phyloP scores from a whole-genome alignment of 148 eudicot genomes.

The Hydrangea macrophylla region DNA sequence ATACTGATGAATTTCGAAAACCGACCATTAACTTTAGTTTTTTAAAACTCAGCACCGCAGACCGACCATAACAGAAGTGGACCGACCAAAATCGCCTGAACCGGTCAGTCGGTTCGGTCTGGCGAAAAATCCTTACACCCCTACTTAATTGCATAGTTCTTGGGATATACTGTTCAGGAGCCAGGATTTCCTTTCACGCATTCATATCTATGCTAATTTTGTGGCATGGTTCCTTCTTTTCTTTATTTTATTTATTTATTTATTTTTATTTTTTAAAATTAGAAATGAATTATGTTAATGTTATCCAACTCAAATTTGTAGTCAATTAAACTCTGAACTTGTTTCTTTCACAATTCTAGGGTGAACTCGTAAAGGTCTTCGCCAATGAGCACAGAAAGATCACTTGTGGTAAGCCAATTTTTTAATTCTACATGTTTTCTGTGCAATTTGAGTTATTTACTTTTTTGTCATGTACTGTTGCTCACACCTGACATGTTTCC shows the following conservation, averaged over 20 bases:
- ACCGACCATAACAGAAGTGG: too few species aligned
- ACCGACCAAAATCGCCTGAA: too few species aligned
- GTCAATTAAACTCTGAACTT: not conserved
- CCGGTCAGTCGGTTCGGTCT: too few species aligned
- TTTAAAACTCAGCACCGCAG: too few species aligned
- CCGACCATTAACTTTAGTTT: too few species aligned
- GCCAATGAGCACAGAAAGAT: constrained; percentile 87
- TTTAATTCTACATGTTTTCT: constrained; percentile 7
- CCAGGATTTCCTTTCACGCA: not conserved
- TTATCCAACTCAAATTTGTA: not conserved
- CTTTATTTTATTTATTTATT: too few species aligned
- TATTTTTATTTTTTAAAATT: not conserved
- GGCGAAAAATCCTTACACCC: too few species aligned
- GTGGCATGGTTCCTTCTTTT: too few species aligned
- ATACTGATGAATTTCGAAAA: too few species aligned
- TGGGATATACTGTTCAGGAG: not conserved
- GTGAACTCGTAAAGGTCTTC: constrained; percentile 82
- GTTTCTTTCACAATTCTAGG: constrained; percentile 44
- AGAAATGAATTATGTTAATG: not conserved
- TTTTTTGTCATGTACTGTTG: not conserved
- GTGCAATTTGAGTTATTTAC: not conserved
- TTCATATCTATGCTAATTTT: not conserved
- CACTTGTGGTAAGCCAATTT: constrained; percentile 60
- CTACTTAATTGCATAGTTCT: not conserved
- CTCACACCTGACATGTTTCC: not conserved